These are phyloP conservation scores for Gossypium anomalum DNA, from an alignment of 345 rosid genomes.

Conservation along the genomic window DNA sequence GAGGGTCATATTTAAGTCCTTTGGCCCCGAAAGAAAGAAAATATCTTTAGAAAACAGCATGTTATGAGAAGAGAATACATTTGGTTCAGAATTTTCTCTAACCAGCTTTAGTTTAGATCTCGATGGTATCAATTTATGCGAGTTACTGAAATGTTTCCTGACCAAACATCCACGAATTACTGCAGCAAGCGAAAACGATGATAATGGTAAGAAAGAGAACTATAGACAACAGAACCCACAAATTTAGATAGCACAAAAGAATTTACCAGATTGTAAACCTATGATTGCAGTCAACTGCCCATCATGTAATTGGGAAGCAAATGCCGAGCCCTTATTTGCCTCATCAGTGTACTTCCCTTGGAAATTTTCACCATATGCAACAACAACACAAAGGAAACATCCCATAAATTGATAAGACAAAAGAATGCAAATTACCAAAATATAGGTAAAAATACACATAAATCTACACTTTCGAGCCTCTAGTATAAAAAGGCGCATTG, in stretches of 20 bases:
- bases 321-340: slow-evolving; percentile 24
- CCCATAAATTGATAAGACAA: neutral
- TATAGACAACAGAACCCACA: neutral
- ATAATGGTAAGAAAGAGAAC: slow-evolving; percentile 12
- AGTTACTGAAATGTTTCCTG: slow-evolving; percentile 41
- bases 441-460: neutral
- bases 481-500: neutral
- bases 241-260: slow-evolving; percentile 2
- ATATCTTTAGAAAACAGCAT: neutral
- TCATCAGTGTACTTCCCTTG: slow-evolving; percentile 35
- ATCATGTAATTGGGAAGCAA: slow-evolving; percentile 28
- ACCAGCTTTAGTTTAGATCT: slow-evolving; percentile 37
- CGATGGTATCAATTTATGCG: slow-evolving; percentile 35
- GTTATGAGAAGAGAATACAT: slow-evolving; percentile 41
- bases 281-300: slow-evolving; percentile 45
- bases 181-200: slow-evolving; percentile 28
- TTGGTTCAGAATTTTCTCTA: slow-evolving; percentile 50
- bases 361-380: slow-evolving; percentile 62
- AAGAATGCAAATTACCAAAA: neutral
- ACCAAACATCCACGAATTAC: slow-evolving; percentile 86
- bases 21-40: neutral
- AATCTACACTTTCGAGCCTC: slow-evolving; percentile 7
- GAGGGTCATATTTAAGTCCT: slow-evolving; percentile 8
- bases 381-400: slow-evolving; percentile 31
- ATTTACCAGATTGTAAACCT: slow-evolving; percentile 75